These are phyloP conservation scores for Phialocephala sp. DNA, from an alignment of 2,329 filamentous ascomycete species.

Conservation along the genomic window DNA sequence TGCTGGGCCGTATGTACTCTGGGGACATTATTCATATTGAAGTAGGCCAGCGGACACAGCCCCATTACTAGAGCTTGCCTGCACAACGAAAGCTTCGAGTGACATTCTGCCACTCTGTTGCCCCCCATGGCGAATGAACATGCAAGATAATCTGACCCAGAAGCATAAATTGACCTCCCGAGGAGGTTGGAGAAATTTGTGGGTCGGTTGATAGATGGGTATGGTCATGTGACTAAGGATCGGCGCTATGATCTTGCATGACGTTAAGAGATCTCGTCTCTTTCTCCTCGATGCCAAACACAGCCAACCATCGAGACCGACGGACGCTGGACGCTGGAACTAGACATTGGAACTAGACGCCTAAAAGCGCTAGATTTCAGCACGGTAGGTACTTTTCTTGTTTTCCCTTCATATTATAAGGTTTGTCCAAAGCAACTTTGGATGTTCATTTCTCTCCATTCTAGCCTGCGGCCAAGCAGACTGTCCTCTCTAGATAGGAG, in stretches of 20 bases:
- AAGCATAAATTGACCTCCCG: background rate
- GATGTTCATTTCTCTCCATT: conserved; percentile 20
- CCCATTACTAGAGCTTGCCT: too few species aligned
- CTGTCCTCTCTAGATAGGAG: background rate
- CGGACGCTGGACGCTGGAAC: conserved; percentile 24
- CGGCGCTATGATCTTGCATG: conserved; percentile 5
- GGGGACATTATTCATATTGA: too few species aligned
- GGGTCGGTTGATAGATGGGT: too few species aligned
- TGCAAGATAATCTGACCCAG: too few species aligned
- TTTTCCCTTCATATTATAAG: background rate
- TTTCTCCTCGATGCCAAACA: background rate
- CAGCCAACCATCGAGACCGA: background rate
- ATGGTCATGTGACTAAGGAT: too few species aligned
- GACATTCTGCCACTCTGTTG: too few species aligned
- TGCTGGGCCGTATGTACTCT: too few species aligned
- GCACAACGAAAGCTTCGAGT: too few species aligned
- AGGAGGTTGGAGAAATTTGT: too few species aligned
- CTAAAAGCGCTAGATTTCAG: background rate
- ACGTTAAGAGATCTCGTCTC: conserved; percentile 9
- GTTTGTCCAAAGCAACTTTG: conserved; percentile 6
- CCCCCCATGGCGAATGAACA: too few species aligned
- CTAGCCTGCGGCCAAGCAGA: conserved; percentile 28
- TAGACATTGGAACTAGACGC: conserved; percentile 19
- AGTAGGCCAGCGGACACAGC: too few species aligned
- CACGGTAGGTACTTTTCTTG: conserved; percentile 11